phyloP scores from a whole-genome alignment of 192 early-diverging fungal genomes.

The Powellomyces hirtus region DNA sequence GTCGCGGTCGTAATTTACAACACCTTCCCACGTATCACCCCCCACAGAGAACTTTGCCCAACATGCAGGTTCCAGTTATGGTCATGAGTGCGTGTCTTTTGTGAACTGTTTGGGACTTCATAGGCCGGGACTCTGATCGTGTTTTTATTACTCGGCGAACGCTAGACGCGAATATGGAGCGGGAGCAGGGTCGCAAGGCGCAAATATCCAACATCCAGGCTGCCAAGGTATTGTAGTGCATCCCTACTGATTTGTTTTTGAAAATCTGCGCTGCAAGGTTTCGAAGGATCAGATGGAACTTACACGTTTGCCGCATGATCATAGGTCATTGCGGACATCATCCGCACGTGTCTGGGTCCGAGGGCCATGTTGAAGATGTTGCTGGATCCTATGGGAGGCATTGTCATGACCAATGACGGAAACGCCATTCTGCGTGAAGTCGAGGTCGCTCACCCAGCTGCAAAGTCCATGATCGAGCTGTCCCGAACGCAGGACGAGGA shows the following conservation, averaged over 20 bases:
- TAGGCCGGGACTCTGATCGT: not conserved
- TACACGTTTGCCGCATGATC: not conserved
- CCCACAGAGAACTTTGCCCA: too few relatives aligned
- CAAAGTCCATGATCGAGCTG: constrained; percentile 99
- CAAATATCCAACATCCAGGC: constrained; percentile 97
- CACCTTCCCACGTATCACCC: too few relatives aligned
- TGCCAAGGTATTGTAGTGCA: constrained; percentile 75
- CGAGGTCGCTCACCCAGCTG: constrained; percentile 99
- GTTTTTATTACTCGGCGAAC: not conserved
- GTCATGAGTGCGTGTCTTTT: constrained; percentile 26
- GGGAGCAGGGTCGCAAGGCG: constrained; percentile 94
- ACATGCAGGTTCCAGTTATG: constrained; percentile 29
- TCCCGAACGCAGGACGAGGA: constrained; percentile 99
- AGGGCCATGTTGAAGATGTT: constrained; percentile 99
- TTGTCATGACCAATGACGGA: constrained; percentile 97
- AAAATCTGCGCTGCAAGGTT: not conserved
- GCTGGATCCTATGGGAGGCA: constrained; percentile 99
- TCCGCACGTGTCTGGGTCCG: constrained; percentile 97
- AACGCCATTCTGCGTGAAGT: constrained; percentile 98
- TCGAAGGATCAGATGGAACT: too few relatives aligned
- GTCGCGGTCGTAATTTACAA: too few relatives aligned
- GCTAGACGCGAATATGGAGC: constrained; percentile 63
- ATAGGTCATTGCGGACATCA: constrained; percentile 95
- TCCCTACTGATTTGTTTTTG: not conserved
- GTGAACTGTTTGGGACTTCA: not conserved